These are phyloP conservation scores for Perkinsus marinus DNA, from an alignment of 169 alveolate genomes.

Conservation along the genomic window DNA sequence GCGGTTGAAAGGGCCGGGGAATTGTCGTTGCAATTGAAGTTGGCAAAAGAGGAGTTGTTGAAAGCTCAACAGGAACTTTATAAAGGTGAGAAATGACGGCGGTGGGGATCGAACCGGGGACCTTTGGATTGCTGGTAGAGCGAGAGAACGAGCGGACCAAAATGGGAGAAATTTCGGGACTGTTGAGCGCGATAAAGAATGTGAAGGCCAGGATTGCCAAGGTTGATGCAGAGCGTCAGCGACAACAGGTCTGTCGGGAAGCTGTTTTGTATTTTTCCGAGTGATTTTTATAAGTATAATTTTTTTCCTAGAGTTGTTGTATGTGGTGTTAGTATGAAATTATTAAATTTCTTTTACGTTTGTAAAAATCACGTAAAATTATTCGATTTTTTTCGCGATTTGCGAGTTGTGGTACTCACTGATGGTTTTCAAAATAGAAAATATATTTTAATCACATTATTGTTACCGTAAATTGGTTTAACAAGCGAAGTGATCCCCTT, in stretches of 20 bases:
- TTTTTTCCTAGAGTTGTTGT: too few relatives aligned
- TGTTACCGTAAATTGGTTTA: too few relatives aligned
- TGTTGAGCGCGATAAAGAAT: slow-evolving; percentile 61
- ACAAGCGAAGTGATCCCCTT: too few relatives aligned
- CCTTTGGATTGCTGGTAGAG: background rate
- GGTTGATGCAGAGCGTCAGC: slow-evolving; percentile 67
- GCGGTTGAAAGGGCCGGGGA: slow-evolving; percentile 33
- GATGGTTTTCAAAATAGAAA: too few relatives aligned
- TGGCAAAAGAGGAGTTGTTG: slow-evolving; percentile 53
- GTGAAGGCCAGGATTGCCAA: slow-evolving; percentile 67
- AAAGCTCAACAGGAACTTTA: slow-evolving; percentile 60
- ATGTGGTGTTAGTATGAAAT: too few relatives aligned
- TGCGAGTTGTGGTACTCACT: too few relatives aligned
- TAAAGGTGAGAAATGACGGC: slow-evolving; percentile 14
- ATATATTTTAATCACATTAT: too few relatives aligned
- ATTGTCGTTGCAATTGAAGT: slow-evolving; percentile 41
- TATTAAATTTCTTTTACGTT: too few relatives aligned
- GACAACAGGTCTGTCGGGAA: slow-evolving; percentile 37
- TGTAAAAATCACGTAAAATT: too few relatives aligned
- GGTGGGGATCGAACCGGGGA: background rate
- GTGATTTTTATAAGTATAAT: too few relatives aligned
- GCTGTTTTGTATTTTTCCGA: too few relatives aligned
- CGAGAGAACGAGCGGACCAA: slow-evolving; percentile 66
- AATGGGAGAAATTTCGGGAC: slow-evolving; percentile 72
- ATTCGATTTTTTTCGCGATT: too few relatives aligned